Evolutionary conservation across 2,329 filamentous ascomycete species (phyloP).

Genomic region (Penicillium sp.): DNA sequence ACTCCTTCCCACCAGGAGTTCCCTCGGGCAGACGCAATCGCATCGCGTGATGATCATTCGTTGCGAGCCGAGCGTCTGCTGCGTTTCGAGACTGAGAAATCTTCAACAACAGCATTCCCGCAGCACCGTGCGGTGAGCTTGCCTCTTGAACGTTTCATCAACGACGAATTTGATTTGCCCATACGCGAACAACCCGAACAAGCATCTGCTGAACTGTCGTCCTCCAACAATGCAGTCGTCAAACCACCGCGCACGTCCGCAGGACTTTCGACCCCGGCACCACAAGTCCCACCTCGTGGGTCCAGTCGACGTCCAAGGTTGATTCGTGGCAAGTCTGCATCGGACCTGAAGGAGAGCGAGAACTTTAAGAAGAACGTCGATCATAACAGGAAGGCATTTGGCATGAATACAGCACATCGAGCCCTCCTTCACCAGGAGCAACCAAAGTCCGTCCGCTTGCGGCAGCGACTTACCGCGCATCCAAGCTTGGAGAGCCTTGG

Average conservation of each 20-base stretch:
- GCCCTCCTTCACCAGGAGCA: constrained; percentile 23
- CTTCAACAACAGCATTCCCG: constrained; percentile 25
- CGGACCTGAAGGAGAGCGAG: constrained; percentile 14
- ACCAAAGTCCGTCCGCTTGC: constrained; percentile 27
- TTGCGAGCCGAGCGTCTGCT: constrained; percentile 35
- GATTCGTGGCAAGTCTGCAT: constrained; percentile 21
- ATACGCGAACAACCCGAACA: constrained; percentile 22
- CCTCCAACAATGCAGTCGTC: constrained; percentile 16
- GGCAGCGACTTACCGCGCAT: constrained; percentile 33
- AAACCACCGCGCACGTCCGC: background rate
- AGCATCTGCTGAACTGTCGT: constrained; percentile 10
- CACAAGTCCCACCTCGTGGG: constrained; percentile 6
- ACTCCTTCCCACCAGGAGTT: constrained; percentile 25
- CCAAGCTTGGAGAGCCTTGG: constrained; percentile 37
- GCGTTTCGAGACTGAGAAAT: constrained; percentile 30
- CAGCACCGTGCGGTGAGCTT: constrained; percentile 38
- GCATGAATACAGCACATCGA: constrained; percentile 20
- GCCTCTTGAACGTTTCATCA: constrained; percentile 43
- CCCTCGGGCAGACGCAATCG: constrained; percentile 17
- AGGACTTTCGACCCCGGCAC: constrained; percentile 7
- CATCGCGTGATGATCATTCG: constrained; percentile 28
- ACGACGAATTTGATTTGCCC: constrained; percentile 36
- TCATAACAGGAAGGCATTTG: constrained; percentile 18
- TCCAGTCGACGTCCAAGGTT: constrained; percentile 16
- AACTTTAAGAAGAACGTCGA: constrained; percentile 22